phyloP scores from a whole-genome alignment of 257 asterid species.

The Nicotiana knightiana region DNA sequence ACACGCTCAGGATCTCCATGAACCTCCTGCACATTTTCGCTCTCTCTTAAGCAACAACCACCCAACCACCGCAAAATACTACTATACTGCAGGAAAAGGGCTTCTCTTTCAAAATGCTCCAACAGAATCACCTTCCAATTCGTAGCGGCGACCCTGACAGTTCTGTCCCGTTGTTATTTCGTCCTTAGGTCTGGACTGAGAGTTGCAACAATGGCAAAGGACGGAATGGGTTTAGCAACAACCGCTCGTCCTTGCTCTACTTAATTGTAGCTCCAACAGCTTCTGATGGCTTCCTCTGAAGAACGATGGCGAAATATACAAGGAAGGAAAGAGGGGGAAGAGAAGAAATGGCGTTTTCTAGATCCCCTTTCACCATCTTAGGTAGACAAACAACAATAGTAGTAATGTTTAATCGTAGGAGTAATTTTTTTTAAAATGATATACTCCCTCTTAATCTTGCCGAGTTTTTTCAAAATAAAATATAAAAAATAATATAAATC shows the following conservation, averaged over 20 bases:
- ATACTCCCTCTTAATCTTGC: too few relatives aligned
- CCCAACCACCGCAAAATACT: constrained; percentile 2
- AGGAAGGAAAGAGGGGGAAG: neutral
- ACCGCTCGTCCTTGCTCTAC: neutral
- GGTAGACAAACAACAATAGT: neutral
- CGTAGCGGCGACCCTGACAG: neutral
- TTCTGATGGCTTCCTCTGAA: neutral
- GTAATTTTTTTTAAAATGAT: too few relatives aligned
- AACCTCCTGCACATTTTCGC: constrained; percentile 11
- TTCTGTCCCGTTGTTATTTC: neutral
- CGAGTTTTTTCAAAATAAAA: too few relatives aligned
- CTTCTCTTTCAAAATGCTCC: neutral
- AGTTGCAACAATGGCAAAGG: neutral
- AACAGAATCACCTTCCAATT: neutral
- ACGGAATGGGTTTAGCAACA: neutral
- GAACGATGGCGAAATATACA: neutral
- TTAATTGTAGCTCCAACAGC: neutral
- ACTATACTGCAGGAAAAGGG: neutral
- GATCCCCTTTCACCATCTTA: constrained; percentile 17
- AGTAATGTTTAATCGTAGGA: neutral
- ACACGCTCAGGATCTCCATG: constrained; percentile 4
- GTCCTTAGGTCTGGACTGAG: neutral
- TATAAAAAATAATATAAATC: too few relatives aligned
- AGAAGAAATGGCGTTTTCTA: constrained; percentile 16
- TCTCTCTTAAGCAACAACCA: neutral